Evolutionary conservation across 176 grass and related monocot species (phyloP).

Genomic region (Carex parvula): DNA sequence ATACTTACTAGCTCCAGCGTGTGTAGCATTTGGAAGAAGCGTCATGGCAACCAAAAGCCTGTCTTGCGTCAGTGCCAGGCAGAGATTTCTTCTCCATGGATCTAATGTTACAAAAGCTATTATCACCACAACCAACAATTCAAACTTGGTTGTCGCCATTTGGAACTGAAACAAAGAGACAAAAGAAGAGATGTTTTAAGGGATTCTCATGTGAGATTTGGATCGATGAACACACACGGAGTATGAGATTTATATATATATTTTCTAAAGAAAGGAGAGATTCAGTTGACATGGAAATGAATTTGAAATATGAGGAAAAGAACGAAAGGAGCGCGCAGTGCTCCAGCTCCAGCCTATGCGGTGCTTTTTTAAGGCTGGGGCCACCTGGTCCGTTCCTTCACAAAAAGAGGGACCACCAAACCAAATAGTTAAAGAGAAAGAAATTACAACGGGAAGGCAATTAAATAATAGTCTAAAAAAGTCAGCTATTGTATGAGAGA

Average conservation of each 20-base stretch:
- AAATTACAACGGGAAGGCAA: too few species aligned
- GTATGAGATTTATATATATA: background rate
- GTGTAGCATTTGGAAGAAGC: constrained; percentile 35
- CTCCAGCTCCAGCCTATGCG: background rate
- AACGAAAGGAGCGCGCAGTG: background rate
- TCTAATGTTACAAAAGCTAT: background rate
- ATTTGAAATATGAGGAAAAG: background rate
- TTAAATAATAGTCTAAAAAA: too few species aligned
- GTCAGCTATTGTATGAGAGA: too few species aligned
- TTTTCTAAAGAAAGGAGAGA: background rate
- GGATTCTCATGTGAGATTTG: background rate
- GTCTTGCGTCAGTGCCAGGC: constrained; percentile 9
- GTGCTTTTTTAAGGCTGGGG: background rate
- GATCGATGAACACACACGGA: background rate
- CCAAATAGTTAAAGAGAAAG: too few species aligned
- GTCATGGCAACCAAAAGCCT: constrained; percentile 60
- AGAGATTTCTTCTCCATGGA: constrained; percentile 12
- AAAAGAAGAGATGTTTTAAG: background rate
- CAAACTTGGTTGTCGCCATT: constrained; percentile 3
- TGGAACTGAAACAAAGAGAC: background rate
- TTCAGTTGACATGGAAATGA: background rate
- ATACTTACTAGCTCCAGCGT: constrained; percentile 44
- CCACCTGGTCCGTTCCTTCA: background rate
- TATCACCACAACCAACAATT: background rate
- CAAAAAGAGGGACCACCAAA: background rate